A percentile compares a stretch with the other conserved stretches of the same genome.
These are phyloP conservation scores for Fusarium sp. DNA, from an alignment of 2,329 filamentous ascomycete genomes.

Conservation along the genomic window DNA sequence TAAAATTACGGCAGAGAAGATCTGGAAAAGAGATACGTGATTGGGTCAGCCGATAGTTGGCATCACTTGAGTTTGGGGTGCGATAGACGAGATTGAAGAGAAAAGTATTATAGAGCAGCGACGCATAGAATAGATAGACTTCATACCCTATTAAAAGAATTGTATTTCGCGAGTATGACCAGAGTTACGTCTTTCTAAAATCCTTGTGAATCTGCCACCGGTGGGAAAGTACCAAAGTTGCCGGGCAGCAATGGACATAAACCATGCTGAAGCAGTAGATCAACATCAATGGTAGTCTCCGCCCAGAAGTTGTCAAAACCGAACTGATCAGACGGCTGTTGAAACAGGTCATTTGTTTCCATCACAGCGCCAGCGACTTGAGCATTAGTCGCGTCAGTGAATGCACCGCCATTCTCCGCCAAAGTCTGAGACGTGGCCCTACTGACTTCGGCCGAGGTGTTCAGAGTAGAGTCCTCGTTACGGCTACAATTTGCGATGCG, in stretches of 20 bases:
- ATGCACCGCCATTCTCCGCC: background rate
- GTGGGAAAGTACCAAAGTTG: conserved; percentile 1
- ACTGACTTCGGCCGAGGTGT: rapidly evolving
- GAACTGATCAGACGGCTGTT: background rate
- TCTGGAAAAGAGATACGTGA: background rate
- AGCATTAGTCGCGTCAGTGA: background rate
- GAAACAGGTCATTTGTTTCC: background rate
- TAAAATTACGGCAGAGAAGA: background rate
- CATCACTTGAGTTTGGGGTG: too few relatives aligned
- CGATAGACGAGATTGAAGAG: rapidly evolving
- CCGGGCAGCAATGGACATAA: conserved; percentile 13
- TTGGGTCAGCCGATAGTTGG: background rate
- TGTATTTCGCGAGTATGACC: background rate
- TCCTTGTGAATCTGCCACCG: background rate
- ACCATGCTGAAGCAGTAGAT: conserved; percentile 22
- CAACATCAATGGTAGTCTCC: conserved; percentile 16
- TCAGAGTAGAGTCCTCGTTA: background rate
- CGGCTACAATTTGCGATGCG: background rate
- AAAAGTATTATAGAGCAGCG: background rate
- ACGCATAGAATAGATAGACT: background rate
- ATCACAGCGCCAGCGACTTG: background rate
- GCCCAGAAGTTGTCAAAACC: conserved; percentile 13
- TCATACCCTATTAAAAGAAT: background rate
- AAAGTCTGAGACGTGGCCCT: background rate
- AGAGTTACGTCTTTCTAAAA: background rate